Evolutionary conservation across 2,329 filamentous ascomycete genomes (phyloP).

Genomic region (Pseudofabraea citricarpa): DNA sequence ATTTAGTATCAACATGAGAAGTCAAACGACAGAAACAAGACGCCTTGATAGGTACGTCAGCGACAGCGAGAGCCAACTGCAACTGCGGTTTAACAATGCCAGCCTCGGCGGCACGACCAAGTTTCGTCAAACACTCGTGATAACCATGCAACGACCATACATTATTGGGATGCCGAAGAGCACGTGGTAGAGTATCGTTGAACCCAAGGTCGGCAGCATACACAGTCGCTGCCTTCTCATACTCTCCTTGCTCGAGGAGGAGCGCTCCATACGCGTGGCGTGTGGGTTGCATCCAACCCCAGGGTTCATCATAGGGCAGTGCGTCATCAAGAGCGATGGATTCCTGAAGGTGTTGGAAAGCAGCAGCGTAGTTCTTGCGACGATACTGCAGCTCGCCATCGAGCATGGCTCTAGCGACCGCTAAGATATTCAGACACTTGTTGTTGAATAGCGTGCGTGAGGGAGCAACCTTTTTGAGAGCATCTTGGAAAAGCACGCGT

Average conservation of each 20-base stretch:
- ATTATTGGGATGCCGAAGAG: conserved; percentile 65
- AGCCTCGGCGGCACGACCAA: conserved; percentile 45
- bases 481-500: conserved; percentile 44
- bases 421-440: conserved; percentile 56
- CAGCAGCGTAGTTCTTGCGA: conserved; percentile 47
- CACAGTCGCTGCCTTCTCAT: conserved; percentile 48
- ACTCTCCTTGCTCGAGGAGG: conserved; percentile 59
- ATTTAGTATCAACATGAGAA: not conserved
- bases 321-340: conserved; percentile 57
- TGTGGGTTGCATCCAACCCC: conserved; percentile 75
- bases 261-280: conserved; percentile 68
- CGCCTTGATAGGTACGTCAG: conserved; percentile 53
- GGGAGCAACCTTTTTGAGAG: conserved; percentile 46
- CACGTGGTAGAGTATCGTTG: conserved; percentile 54
- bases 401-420: conserved; percentile 59
- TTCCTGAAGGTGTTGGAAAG: conserved; percentile 53
- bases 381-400: conserved; percentile 72
- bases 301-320: conserved; percentile 68
- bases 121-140: conserved; percentile 59
- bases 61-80: conserved; percentile 45
- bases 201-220: conserved; percentile 60
- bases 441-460: conserved; percentile 67
- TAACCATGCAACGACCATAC: conserved; percentile 73
- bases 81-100: conserved; percentile 43
- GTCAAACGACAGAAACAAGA: conserved; percentile 52